Evolutionary conservation across 768 basidiomycete genomes (phyloP), one percentile per base, ranked within the genome.

Genomic region (Hebeloma cylindrosporum): DNA sequence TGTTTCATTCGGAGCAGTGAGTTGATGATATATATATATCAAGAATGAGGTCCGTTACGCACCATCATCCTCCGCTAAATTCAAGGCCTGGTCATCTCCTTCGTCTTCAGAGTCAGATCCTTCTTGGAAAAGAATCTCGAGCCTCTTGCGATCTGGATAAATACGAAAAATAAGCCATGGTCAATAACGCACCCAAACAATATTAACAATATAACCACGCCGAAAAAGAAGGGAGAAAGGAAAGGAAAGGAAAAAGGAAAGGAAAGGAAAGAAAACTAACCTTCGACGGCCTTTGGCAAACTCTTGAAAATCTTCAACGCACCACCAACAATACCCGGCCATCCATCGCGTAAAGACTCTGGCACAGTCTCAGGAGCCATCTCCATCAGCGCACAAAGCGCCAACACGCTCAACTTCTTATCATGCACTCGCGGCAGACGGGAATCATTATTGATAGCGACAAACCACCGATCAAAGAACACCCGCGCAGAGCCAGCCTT

Each of bases 381-480:
- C 65, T 92, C 88, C 59, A 95, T 69, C 47, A 93, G 66, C 33
- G 82, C 80, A 50, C 83, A 88, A 45, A 94, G 62, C 7, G 91
- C 81, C 45, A 88, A 61, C 44, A 93, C 79, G 53, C 78, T 80
- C 45, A 94, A 69, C 65, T 86, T 91, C 77, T 93, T 92, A 67
- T 94, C 91, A 60, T 95, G 91, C 32, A 95, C 90, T 14, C 91
- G 80, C 9, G 89, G 88, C 26, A 93, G 74, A 36, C 73, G 75
- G 18, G 62, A 70, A 23, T 73, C 72, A 38, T 67, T 66, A 45
- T 81, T 82, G 64, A 92, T 86, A 8, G 80, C 79, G 8, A 65
- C 75, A 60, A 93, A 93, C 91, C 91, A 94, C 51, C 71, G 76
- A 59, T 89, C 80, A 60, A 94, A 92, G 73, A 94, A 91, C n/a